phyloP scores from a whole-genome alignment of 1,284 basidiomycete genomes.

The Leccinum huronense region DNA sequence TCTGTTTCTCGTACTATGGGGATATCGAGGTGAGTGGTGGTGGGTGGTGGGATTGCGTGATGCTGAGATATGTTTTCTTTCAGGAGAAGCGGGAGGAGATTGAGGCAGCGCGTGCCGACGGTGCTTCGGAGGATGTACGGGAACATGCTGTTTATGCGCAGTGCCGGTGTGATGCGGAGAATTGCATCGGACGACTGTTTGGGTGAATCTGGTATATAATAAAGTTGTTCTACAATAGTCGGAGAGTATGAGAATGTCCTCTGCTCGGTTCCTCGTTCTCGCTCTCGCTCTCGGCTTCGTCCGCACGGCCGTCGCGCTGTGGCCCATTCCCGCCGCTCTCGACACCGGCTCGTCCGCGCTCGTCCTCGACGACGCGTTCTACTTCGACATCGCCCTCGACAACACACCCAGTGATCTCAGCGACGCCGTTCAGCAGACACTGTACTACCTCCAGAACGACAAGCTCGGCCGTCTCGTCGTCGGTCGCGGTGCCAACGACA shows the following conservation, averaged over 20 bases:
- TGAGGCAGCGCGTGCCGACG: slow-evolving; percentile 7
- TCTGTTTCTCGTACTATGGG: too few species aligned
- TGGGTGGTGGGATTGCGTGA: background rate
- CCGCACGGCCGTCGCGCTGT: slow-evolving; percentile 32
- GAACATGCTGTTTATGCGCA: slow-evolving; percentile 45
- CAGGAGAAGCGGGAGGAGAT: slow-evolving; percentile 27
- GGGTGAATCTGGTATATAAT: slow-evolving; percentile 6
- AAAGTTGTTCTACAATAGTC: too few species aligned
- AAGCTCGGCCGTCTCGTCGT: slow-evolving; percentile 50
- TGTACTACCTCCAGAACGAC: slow-evolving; percentile 44
- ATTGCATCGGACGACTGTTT: slow-evolving; percentile 42
- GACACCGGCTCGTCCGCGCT: slow-evolving; percentile 51
- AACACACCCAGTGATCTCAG: slow-evolving; percentile 44
- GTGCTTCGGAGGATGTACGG: slow-evolving; percentile 14
- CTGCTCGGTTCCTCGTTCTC: background rate
- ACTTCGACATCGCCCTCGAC: slow-evolving; percentile 41
- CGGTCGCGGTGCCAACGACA: slow-evolving; percentile 48
- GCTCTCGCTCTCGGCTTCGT: slow-evolving; percentile 17
- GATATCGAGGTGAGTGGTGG: slow-evolving; percentile 38
- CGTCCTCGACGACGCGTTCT: slow-evolving; percentile 49
- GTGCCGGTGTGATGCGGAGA: slow-evolving; percentile 53
- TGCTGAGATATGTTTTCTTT: slow-evolving; percentile 1
- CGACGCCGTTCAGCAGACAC: slow-evolving; percentile 42
- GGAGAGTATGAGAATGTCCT: background rate
- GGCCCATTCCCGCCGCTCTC: slow-evolving; percentile 62